These are phyloP conservation scores for Podosphaera xanthii DNA, from an alignment of 2,329 filamentous ascomycete species.

Conservation along the genomic window DNA sequence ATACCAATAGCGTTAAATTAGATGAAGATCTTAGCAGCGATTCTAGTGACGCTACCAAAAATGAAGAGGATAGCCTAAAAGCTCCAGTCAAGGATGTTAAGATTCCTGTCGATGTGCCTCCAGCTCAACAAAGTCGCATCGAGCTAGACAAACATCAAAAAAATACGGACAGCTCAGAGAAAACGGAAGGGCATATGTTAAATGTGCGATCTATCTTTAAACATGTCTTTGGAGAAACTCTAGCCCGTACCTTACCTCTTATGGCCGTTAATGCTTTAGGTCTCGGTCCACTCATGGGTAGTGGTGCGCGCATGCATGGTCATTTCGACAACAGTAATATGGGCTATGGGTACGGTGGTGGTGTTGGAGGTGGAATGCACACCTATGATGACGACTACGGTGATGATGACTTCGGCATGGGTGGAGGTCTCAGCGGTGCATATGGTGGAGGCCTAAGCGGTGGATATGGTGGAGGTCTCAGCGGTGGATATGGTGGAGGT, in stretches of 20 bases:
- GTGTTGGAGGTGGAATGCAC: not conserved
- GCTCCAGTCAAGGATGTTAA: not conserved
- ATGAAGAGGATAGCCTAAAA: not conserved
- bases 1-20: not conserved
- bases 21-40: not conserved
- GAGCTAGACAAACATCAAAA: not conserved
- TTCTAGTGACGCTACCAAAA: not conserved
- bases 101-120: not conserved
- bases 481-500: no score
- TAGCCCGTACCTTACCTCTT: not conserved
- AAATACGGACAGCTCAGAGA: not conserved
- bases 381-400: not conserved
- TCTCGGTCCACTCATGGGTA: not conserved
- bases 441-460: not conserved
- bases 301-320: not conserved
- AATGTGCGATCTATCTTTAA: not conserved
- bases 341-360: not conserved
- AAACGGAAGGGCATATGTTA: not conserved
- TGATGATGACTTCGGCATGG: no score
- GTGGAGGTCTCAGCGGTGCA: not conserved
- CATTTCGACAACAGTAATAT: not conserved
- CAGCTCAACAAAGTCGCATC: not conserved
- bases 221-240: not conserved
- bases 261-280: not conserved
- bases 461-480: no score